Percentiles rank a stretch among this genome's conserved stretches.
Conservation (phyloP, 805 yeast genomes). For the Metschnikowia aberdeeniae region DNA sequence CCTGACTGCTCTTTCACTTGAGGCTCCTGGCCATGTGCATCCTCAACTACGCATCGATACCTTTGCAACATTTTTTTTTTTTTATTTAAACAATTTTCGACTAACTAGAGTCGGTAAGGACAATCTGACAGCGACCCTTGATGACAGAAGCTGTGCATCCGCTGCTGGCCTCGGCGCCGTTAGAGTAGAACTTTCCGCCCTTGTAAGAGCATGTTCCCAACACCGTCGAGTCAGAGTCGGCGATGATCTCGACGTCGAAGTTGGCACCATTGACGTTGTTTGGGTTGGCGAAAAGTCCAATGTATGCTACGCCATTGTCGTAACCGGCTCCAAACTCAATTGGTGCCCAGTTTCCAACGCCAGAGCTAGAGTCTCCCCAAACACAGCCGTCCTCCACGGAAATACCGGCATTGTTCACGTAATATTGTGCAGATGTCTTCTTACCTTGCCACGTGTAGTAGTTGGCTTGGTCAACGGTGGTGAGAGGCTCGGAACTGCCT, state of each 20-base stretch:
- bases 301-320: slow-evolving; percentile 62
- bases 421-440: slow-evolving; percentile 90
- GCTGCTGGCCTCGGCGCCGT: slow-evolving; percentile 55
- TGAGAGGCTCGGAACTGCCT: slow-evolving; percentile 60
- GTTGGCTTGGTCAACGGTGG: slow-evolving; percentile 72
- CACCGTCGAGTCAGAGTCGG: slow-evolving; percentile 54
- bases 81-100: background rate
- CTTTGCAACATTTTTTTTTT: background rate
- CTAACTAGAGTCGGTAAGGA: slow-evolving; percentile 34
- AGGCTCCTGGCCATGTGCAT: background rate
- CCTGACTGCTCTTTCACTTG: background rate
- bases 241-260: slow-evolving; percentile 64
- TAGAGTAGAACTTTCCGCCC: slow-evolving; percentile 60
- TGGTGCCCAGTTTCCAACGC: slow-evolving; percentile 98
- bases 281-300: slow-evolving; percentile 93
- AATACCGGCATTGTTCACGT: slow-evolving; percentile 96
- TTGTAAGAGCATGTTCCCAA: slow-evolving; percentile 78
- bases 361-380: slow-evolving; percentile 82
- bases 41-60: background rate
- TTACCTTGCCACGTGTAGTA: slow-evolving; percentile 81
- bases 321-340: slow-evolving; percentile 90
- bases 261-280: slow-evolving; percentile 66
- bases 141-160: slow-evolving; percentile 95
- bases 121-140: slow-evolving; percentile 78
- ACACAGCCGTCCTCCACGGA: slow-evolving; percentile 85